phyloP scores from a whole-genome alignment of 2,329 filamentous ascomycete genomes.

The Thyridium curvatum region DNA sequence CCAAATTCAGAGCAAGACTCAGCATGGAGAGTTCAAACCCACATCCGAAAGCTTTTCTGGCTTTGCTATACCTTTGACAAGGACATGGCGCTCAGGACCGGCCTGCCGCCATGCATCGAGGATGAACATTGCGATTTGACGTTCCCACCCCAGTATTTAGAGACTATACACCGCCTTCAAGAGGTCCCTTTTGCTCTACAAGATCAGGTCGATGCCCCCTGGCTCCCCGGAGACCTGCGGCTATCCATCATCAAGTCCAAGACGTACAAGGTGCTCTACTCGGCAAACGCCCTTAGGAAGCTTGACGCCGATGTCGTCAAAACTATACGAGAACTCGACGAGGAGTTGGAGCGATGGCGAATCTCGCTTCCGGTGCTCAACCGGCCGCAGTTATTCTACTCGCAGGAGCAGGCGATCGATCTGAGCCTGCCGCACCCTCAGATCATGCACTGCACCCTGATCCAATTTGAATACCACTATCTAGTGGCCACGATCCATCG shows the following conservation, averaged over 20 bases:
- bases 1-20: slow-evolving; percentile 1
- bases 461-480: slow-evolving; percentile 50
- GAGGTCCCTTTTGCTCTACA: slow-evolving; percentile 5
- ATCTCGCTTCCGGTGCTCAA: slow-evolving; percentile 35
- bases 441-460: slow-evolving; percentile 38
- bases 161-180: slow-evolving; percentile 17
- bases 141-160: slow-evolving; percentile 31
- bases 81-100: slow-evolving; percentile 46
- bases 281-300: slow-evolving; percentile 37
- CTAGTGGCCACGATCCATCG: slow-evolving; percentile 49
- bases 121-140: slow-evolving; percentile 48
- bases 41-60: slow-evolving; percentile 44
- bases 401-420: slow-evolving; percentile 1
- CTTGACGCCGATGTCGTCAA: slow-evolving; percentile 47
- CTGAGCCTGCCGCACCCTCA: slow-evolving; percentile 13
- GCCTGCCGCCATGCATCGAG: slow-evolving; percentile 42
- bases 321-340: slow-evolving; percentile 49
- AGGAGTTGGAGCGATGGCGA: slow-evolving; percentile 50
- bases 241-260: slow-evolving; percentile 46
- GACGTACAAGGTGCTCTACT: slow-evolving; percentile 41
- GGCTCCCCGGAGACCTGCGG: slow-evolving; percentile 40
- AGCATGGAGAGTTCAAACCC: slow-evolving; percentile 18
- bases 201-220: slow-evolving; percentile 17
- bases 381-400: slow-evolving; percentile 40
- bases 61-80: slow-evolving; percentile 48